These are phyloP conservation scores for Sphaerostilbella broomeana DNA, from an alignment of 2,329 filamentous ascomycete species.

Conservation along the genomic window DNA sequence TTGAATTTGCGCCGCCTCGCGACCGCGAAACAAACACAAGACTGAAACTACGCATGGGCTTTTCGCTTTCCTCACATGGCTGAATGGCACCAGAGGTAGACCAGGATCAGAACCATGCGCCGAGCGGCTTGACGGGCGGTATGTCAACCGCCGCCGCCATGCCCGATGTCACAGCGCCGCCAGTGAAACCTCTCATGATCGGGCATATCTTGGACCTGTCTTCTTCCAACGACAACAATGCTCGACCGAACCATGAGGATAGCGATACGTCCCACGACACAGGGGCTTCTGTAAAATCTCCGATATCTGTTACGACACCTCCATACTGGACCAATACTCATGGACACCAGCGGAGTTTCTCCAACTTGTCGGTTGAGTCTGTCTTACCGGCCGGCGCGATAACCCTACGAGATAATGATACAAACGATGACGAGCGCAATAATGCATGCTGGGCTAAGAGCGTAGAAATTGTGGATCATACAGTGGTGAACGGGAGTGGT, in stretches of 20 bases:
- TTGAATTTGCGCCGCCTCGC: neutral
- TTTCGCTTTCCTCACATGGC: conserved; percentile 20
- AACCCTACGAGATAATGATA: conserved; percentile 56
- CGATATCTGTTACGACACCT: conserved; percentile 30
- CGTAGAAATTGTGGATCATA: conserved; percentile 52
- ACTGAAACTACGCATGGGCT: neutral
- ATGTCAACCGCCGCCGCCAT: conserved; percentile 10
- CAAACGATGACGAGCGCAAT: conserved; percentile 44
- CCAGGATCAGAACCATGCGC: conserved; percentile 21
- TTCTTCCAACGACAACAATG: neutral
- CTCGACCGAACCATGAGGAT: conserved; percentile 3
- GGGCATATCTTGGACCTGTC: conserved; percentile 4
- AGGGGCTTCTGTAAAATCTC: conserved; percentile 21
- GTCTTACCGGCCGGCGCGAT: conserved; percentile 49
- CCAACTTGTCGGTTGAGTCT: conserved; percentile 43
- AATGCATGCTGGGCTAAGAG: conserved; percentile 59
- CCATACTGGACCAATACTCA: conserved; percentile 38
- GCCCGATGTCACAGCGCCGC: neutral
- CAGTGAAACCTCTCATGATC: neutral
- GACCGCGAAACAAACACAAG: neutral
- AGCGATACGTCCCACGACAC: conserved; percentile 15
- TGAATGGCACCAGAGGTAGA: conserved; percentile 30
- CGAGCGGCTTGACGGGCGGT: conserved; percentile 18
- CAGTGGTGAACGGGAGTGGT: conserved; percentile 49
- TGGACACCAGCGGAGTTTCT: conserved; percentile 31